These are phyloP conservation scores for Rhodotorula sp. DNA, from an alignment of 1,284 basidiomycete genomes.

Conservation along the genomic window DNA sequence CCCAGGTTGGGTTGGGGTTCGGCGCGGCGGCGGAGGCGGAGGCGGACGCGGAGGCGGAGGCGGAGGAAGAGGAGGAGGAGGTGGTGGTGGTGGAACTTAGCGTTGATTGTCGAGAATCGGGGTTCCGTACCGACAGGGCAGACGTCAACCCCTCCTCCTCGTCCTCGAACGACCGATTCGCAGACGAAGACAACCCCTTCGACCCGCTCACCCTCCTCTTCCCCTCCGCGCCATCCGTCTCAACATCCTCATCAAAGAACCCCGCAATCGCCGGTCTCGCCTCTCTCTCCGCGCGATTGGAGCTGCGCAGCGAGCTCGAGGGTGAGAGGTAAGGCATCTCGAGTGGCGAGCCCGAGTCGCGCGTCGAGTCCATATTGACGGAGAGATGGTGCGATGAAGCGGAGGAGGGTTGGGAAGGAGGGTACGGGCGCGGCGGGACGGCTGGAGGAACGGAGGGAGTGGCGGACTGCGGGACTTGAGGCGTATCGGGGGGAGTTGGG, in stretches of 20 bases:
- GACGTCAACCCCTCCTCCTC: no score
- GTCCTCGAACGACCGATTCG: background rate
- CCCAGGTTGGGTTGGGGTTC: background rate
- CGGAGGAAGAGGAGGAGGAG: background rate
- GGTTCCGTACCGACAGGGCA: background rate
- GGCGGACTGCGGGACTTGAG: background rate
- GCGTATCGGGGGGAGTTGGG: conserved; percentile 3
- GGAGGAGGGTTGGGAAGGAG: background rate
- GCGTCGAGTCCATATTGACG: conserved; percentile 3
- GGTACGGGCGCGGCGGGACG: background rate
- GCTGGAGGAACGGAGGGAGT: background rate
- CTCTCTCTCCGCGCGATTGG: no score
- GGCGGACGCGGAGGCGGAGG: background rate
- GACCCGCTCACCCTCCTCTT: background rate
- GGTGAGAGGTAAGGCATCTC: conserved; percentile 22
- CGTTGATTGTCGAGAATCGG: background rate
- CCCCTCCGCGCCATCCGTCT: background rate
- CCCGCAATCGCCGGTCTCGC: no score
- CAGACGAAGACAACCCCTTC: background rate
- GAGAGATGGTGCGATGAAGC: background rate
- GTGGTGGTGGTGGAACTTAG: background rate
- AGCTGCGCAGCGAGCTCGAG: conserved; percentile 11
- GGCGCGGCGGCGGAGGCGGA: background rate
- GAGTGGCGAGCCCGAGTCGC: conserved; percentile 15
- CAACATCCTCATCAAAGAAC: no score